phyloP scores from a whole-genome alignment of 1,284 basidiomycete species.

The Ganoderma meredithae region DNA sequence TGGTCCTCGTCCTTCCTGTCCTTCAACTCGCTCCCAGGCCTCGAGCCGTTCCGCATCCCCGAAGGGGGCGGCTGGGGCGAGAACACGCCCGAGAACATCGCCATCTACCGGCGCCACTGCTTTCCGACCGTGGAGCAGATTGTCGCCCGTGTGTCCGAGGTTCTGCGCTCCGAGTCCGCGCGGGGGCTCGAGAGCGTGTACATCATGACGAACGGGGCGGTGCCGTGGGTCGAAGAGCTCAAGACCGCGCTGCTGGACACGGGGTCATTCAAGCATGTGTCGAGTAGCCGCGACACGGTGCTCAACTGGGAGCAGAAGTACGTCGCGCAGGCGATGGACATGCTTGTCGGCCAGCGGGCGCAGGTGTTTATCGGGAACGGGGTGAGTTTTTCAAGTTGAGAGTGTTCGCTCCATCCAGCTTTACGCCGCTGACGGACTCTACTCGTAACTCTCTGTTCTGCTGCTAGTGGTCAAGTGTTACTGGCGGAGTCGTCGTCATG shows the following conservation, averaged over 20 bases:
- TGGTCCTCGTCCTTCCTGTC: slow-evolving; percentile 51
- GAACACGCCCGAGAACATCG: slow-evolving; percentile 33
- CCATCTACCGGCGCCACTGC: slow-evolving; percentile 52
- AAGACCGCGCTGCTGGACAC: slow-evolving; percentile 44
- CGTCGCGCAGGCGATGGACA: slow-evolving; percentile 51
- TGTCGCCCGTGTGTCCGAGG: slow-evolving; percentile 48
- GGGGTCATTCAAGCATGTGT: slow-evolving; percentile 35
- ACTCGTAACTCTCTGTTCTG: background rate
- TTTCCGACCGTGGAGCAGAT: slow-evolving; percentile 55
- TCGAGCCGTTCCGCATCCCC: slow-evolving; percentile 41
- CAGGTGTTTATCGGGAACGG: slow-evolving; percentile 58
- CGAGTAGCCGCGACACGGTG: slow-evolving; percentile 46
- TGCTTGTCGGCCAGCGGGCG: slow-evolving; percentile 52
- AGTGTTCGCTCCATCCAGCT: background rate
- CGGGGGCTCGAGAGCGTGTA: slow-evolving; percentile 50
- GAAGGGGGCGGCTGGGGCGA: slow-evolving; percentile 35
- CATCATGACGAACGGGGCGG: slow-evolving; percentile 63
- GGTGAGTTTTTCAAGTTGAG: slow-evolving; percentile 38
- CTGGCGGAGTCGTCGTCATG: slow-evolving; percentile 62
- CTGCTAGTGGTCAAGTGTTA: slow-evolving; percentile 66
- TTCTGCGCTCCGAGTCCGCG: slow-evolving; percentile 40
- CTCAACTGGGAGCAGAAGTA: slow-evolving; percentile 50
- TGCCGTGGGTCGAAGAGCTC: slow-evolving; percentile 50
- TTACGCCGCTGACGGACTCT: slow-evolving; percentile 1
- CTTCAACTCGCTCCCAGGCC: slow-evolving; percentile 51